Base-by-base conservation (phyloP, 768 basidiomycete species). In the Termitomyces sp. region DNA sequence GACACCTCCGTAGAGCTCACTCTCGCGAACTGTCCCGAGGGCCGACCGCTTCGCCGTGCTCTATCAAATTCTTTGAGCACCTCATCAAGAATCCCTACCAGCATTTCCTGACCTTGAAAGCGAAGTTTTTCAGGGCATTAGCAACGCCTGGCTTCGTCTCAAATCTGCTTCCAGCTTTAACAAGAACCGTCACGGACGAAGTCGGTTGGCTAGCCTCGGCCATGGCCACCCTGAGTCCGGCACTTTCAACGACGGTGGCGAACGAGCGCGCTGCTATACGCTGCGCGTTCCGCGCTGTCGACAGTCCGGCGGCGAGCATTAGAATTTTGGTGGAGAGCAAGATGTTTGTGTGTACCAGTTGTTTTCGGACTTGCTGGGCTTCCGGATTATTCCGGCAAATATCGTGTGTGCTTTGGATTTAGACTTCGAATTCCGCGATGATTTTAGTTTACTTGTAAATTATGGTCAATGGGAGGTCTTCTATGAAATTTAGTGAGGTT, bases 121-220 rank as follows among this genome's bases (percentile, higher is more conserved):
- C 89, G 82, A 94, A 98, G 84, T 94, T 95, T 83, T 97, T 97
- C 73, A 98, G 81, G 60, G 85, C 88, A 77, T 96, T 92, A 2
- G 96, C 94, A 58, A 94, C 84, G 65, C 96, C 96, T 43, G 93
- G 84, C 69, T 88, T 88, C 61, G 85, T 74, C 79, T 99, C 90
- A 71, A 85, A 94, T 67, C 97, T 79, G 68, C 86, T 86, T 55
- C 96, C 96, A 56, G 92, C 96, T 73, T 94, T 96, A 72, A 97
- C 85, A 61, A 96, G 82, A 66, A 98, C 79, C 50, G 94, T 93
- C 68, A 99, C 84, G 55, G 90, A 82, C 29, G 91, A 79, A 5
- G 93, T 95, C 44, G 93, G 86, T 67, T 89, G 87, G 67, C 85
- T 88, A 64, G 84, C 79, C 76, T 97, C 93, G 59, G 90, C 72